Percentiles rank a stretch among this genome's conserved stretches.
phyloP scores from a whole-genome alignment of 495 filamentous ascomycete species.

The Neurospora sp. region DNA sequence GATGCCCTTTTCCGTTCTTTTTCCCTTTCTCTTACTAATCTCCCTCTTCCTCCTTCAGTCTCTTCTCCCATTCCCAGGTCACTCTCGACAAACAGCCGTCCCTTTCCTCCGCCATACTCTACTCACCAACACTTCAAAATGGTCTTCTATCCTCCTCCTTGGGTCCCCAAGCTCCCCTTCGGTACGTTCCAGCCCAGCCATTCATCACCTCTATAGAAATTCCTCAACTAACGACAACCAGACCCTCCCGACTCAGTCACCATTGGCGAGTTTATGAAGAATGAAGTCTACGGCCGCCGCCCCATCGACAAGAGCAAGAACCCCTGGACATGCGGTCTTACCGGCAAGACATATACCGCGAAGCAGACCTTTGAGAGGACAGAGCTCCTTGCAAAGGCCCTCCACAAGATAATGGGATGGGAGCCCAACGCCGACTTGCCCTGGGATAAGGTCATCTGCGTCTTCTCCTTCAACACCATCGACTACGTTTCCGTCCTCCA shows the following conservation, averaged over 20 bases:
- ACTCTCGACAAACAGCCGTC: not conserved
- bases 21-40: not conserved
- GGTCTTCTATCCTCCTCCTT: conserved; percentile 68
- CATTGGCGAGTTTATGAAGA: conserved; percentile 69
- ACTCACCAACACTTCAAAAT: conserved; percentile 35
- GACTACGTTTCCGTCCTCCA: conserved; percentile 69
- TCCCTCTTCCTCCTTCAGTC: not conserved
- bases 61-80: not conserved
- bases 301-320: conserved; percentile 53
- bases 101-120: not conserved
- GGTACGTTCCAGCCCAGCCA: conserved; percentile 19
- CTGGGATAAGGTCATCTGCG: conserved; percentile 75
- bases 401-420: conserved; percentile 69
- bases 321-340: conserved; percentile 75
- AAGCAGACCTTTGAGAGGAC: conserved; percentile 57
- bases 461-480: conserved; percentile 77
- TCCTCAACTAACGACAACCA: conserved; percentile 10
- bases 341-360: conserved; percentile 59
- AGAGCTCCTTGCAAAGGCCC: conserved; percentile 56
- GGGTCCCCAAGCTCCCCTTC: conserved; percentile 56
- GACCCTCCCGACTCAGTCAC: conserved; percentile 67
- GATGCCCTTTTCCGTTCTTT: not conserved
- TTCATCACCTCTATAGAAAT: not conserved
- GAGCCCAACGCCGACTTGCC: conserved; percentile 61
- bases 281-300: conserved; percentile 59